Evolutionary conservation across 768 basidiomycete species (phyloP), one percentile per base, ranked within the genome.

Genomic region (Russula sp.): DNA sequence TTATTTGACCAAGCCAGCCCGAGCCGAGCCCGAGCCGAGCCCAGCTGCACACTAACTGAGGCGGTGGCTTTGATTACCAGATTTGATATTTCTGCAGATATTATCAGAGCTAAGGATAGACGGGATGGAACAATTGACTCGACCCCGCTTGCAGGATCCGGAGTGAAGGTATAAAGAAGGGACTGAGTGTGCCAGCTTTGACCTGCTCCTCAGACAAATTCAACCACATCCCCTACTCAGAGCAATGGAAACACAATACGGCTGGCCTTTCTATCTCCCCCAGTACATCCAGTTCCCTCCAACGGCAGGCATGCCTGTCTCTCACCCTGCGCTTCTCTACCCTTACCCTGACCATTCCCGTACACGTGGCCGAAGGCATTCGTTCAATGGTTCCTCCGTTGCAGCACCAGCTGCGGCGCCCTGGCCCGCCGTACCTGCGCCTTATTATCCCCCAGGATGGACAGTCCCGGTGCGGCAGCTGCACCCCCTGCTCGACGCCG

Each of bases 401-500:
- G 57, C 64, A 22, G 39, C 52, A n/a, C 45, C 59, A 10, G 40
- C 27, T 16, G 9, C 20, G 1, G 10, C 55, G 1, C 52, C 55
- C 3, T 66, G 56, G 57, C 59, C 57, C 9, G 14, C 59, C 16
- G 58, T 49, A 1, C 59, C 64, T 4, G 64, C 52, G 7, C 64
- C 59, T 2, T 61, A 66, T 20, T 68, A 37, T 39, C 55, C 58
- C 39, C 54, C 63, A 9, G 54, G 63, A 2, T 65, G 61, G 61
- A 20, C 22, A 16, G 14, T 27, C n/a, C 16, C 16, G 20, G 27
- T 61, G 14, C 65, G 65, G 2, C 57, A 59, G 53, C 42, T 68
- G 2, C 65, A 68, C 49, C 56, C 58, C 45, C 49, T 68, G 9
- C 45, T 68, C 49, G 61, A 68, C 50, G 67, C 65, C 27, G 65